These are phyloP conservation scores for Arachis monticola DNA, from an alignment of 331 rosid genomes.

Conservation along the genomic window DNA sequence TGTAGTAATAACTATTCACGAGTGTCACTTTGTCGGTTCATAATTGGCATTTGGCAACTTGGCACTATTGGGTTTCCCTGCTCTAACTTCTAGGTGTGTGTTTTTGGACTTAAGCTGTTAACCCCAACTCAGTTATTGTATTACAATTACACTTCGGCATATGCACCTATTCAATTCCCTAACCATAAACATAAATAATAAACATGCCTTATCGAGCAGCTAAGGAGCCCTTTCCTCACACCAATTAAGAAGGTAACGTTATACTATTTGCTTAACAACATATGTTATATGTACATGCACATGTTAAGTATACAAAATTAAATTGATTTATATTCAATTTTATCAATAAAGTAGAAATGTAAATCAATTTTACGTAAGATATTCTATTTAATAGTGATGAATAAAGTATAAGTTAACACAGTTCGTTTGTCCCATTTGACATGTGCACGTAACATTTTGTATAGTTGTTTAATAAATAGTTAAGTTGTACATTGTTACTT, in stretches of 20 bases:
- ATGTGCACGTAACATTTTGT: no score
- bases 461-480: no score
- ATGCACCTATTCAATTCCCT: slow-evolving; percentile 26
- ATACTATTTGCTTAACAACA: no score
- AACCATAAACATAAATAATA: not conserved
- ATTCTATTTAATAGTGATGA: no score
- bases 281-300: no score
- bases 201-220: slow-evolving; percentile 36
- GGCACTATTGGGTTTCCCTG: slow-evolving; percentile 46
- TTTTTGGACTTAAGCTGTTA: slow-evolving; percentile 47
- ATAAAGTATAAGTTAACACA: no score
- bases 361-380: no score
- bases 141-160: not conserved
- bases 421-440: no score
- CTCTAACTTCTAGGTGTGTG: slow-evolving; percentile 52
- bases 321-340: no score
- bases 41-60: slow-evolving; percentile 23
- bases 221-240: slow-evolving; percentile 24
- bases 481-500: no score
- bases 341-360: no score
- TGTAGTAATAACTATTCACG: slow-evolving; percentile 45
- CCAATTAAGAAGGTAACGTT: slow-evolving; percentile 6
- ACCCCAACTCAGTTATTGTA: slow-evolving; percentile 8
- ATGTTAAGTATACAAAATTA: no score
- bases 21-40: slow-evolving; percentile 57